A percentile compares a stretch with the other conserved stretches of the same genome.
Evolutionary conservation across 495 filamentous ascomycete species (phyloP).

Genomic region (Margaritispora aquatica): DNA sequence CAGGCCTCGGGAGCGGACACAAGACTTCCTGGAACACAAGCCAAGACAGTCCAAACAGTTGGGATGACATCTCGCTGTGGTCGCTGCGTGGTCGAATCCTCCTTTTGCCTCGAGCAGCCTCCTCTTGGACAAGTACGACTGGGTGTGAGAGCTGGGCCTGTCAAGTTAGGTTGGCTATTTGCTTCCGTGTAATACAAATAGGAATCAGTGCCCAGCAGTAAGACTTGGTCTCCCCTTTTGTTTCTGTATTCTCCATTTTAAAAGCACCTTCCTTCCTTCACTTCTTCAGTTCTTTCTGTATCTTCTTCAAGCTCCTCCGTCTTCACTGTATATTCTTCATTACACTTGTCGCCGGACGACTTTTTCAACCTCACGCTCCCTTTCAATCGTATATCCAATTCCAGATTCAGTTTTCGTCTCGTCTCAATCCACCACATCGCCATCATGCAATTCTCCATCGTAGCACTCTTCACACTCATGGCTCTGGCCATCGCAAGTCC

Average conservation of each 20-base stretch:
- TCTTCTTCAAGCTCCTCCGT: slow-evolving; percentile 22
- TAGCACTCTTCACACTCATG: slow-evolving; percentile 38
- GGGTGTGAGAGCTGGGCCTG: neutral
- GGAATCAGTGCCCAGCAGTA: slow-evolving; percentile 12
- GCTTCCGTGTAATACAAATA: slow-evolving; percentile 33
- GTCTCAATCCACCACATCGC: slow-evolving; percentile 17
- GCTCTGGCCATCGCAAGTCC: slow-evolving; percentile 37
- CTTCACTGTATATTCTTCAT: slow-evolving; percentile 9
- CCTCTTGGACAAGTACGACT: too few relatives aligned
- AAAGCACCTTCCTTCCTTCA: too few relatives aligned
- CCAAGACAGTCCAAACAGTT: neutral
- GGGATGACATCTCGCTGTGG: slow-evolving; percentile 4
- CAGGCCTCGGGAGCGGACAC: neutral
- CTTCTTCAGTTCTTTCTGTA: slow-evolving; percentile 18
- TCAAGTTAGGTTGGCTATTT: neutral
- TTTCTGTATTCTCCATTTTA: too few relatives aligned
- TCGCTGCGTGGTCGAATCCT: neutral
- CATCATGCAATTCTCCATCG: slow-evolving; percentile 47
- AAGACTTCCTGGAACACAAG: slow-evolving; percentile 9
- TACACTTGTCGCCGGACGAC: slow-evolving; percentile 43
- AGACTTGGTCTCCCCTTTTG: slow-evolving; percentile 12
- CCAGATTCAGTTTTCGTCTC: too few relatives aligned
- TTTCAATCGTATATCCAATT: slow-evolving; percentile 10
- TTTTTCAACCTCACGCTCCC: slow-evolving; percentile 23
- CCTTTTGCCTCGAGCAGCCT: neutral